Evolutionary conservation across 495 filamentous ascomycete species (phyloP).

Genomic region (Podospora conica): DNA sequence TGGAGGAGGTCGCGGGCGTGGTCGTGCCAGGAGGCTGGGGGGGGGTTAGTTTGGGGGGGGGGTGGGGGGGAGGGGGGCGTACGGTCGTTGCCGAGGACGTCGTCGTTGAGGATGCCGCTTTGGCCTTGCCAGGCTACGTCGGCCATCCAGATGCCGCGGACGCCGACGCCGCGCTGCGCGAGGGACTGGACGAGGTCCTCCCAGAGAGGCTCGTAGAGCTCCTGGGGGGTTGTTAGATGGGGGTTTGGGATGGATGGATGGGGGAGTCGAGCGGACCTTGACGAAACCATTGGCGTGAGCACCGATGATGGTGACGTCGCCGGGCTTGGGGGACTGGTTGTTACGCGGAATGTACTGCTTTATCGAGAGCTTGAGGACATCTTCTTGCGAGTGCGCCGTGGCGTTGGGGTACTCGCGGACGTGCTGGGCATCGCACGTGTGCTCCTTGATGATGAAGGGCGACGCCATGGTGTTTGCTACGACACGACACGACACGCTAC

Average conservation of each 20-base stretch:
- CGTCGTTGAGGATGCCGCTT: constrained; percentile 69
- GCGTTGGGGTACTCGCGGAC: constrained; percentile 65
- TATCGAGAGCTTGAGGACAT: constrained; percentile 58
- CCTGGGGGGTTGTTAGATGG: constrained; percentile 38
- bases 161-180: constrained; percentile 49
- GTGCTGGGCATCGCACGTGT: constrained; percentile 60
- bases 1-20: constrained; percentile 82
- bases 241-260: not conserved
- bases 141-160: constrained; percentile 80
- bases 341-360: constrained; percentile 78
- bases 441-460: constrained; percentile 43
- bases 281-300: constrained; percentile 85
- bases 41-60: not conserved
- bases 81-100: constrained; percentile 72
- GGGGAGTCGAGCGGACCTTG: constrained; percentile 48
- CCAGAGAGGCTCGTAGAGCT: constrained; percentile 83
- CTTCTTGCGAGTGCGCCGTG: constrained; percentile 57
- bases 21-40: constrained; percentile 75
- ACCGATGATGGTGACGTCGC: constrained; percentile 77
- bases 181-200: constrained; percentile 59
- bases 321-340: constrained; percentile 55
- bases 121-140: constrained; percentile 74
- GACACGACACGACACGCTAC: too few species aligned
- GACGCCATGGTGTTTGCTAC: too few species aligned
- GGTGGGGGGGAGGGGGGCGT: constrained; percentile 18